These are phyloP conservation scores for Plantago major DNA, from an alignment of 257 asterid species.

Conservation along the genomic window DNA sequence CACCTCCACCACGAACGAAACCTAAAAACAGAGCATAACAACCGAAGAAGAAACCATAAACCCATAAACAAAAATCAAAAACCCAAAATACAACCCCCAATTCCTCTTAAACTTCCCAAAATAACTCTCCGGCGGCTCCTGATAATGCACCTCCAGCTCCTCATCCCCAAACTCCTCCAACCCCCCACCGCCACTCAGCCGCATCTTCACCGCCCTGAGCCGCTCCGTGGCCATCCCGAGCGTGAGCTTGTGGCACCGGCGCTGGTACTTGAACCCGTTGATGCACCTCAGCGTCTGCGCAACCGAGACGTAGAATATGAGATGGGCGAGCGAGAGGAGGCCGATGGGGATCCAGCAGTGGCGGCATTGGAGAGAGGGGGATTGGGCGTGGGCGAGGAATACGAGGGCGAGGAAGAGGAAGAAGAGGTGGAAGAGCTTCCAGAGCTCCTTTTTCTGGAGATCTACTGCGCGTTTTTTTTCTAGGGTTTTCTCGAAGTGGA, in stretches of 20 bases:
- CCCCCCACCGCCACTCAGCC: slow-evolving; percentile 37
- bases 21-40: slow-evolving; percentile 75
- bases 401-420: slow-evolving; percentile 67
- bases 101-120: slow-evolving; percentile 92
- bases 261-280: slow-evolving; percentile 92
- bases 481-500: slow-evolving; percentile 93
- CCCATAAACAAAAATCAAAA: slow-evolving; percentile 70
- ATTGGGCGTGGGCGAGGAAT: slow-evolving; percentile 49
- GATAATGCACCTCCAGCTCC: slow-evolving; percentile 73
- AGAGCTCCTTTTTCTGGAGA: slow-evolving; percentile 78
- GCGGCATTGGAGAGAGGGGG: slow-evolving; percentile 65
- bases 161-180: slow-evolving; percentile 45
- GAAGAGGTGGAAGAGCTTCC: slow-evolving; percentile 82
- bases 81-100: slow-evolving; percentile 88
- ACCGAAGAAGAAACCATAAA: slow-evolving; percentile 89
- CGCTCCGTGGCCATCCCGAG: slow-evolving; percentile 87
- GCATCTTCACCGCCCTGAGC: slow-evolving; percentile 56
- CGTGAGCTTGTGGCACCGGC: slow-evolving; percentile 92
- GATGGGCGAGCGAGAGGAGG: slow-evolving; percentile 68
- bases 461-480: slow-evolving; percentile 85
- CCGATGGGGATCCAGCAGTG: slow-evolving; percentile 97
- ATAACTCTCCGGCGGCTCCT: slow-evolving; percentile 92
- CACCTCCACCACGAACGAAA: no score
- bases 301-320: slow-evolving; percentile 81
- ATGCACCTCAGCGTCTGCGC: slow-evolving; percentile 92